Evolutionary conservation across 257 asterid species (phyloP), one percentile per base, ranked within the genome.

Genomic region (Primulina tabacum): DNA sequence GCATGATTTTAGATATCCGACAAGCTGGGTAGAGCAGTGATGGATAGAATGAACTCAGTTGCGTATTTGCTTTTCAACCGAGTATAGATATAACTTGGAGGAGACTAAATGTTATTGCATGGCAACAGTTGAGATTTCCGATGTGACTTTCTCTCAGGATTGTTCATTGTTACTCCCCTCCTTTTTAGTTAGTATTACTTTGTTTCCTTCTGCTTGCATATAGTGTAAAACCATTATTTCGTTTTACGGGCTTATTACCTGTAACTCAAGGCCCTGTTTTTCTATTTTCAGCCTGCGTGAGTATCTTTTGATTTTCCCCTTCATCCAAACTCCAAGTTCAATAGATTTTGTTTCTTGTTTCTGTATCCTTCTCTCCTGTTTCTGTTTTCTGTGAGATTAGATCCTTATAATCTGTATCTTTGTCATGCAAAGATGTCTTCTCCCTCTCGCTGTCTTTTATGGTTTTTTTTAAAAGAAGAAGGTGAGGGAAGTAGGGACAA

Each of bases 401-500:
- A 74, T 67, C 81, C 71, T 62, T 16, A 0, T 73, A 84, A 68
- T 62, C 68, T 60, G 62, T 50, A 50, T 69, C 74, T 50, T 71
- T 62, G 68, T 77, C 7, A 24, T 17, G 53, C 77, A 75, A 77
- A 72, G 80, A 60, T 71, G 59, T 67, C 40, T 68, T 74, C 74
- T 52, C 77, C 71, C 86, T 81, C 71, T 76, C 14, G 58, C 87
- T 83, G 60, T 71, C 58, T 74, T 76, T 86, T 50, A 82, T 83
- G 80, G 81, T 74, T 88, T 90, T 90, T 90, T 90, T 57, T 53
- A 72, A 79, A 84, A 60, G 85, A 77, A 79, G 81, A 78, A 64
- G 76, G 85, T 85, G 82, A 64, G 77, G 80, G 82, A 88, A 67
- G 77, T 76, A 72, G 72, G 63, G 69, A 53, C 69, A 68, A 85